A percentile compares a stretch with the other conserved stretches of the same genome.
Evolutionary conservation across 148 eudicot species (phyloP).

Genomic region (Pharnaceum exiguum): DNA sequence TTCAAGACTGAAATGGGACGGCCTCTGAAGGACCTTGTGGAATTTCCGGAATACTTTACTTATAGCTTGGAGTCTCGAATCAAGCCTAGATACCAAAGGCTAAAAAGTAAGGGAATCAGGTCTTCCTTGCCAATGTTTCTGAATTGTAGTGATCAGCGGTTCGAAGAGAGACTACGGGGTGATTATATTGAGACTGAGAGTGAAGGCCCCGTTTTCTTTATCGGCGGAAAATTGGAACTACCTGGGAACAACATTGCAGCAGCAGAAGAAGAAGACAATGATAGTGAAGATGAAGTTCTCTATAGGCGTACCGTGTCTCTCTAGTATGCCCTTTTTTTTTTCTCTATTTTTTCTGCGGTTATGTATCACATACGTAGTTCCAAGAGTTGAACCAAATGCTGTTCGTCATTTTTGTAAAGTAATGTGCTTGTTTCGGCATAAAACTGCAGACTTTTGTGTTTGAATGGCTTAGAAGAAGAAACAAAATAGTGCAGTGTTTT

Average conservation of each 20-base stretch:
- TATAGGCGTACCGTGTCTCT: slow-evolving; percentile 85
- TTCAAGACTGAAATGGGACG: slow-evolving; percentile 63
- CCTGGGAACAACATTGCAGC: slow-evolving; percentile 54
- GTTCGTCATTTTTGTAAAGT: too few species aligned
- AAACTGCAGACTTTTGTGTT: too few species aligned
- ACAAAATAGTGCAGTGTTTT: too few species aligned
- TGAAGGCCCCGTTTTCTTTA: slow-evolving; percentile 58
- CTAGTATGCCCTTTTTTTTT: slow-evolving; percentile 22
- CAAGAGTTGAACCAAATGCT: too few species aligned
- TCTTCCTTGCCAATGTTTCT: slow-evolving; percentile 94
- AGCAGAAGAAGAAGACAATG: slow-evolving; percentile 75
- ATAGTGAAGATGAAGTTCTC: slow-evolving; percentile 90
- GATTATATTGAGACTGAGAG: slow-evolving; percentile 68
- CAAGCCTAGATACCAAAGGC: slow-evolving; percentile 69
- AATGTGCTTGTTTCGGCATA: too few species aligned
- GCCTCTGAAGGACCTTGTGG: slow-evolving; percentile 74
- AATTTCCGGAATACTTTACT: slow-evolving; percentile 90
- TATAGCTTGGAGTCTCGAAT: slow-evolving; percentile 87
- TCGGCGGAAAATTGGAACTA: slow-evolving; percentile 87
- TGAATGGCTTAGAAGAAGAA: too few species aligned
- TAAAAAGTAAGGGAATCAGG: slow-evolving; percentile 59
- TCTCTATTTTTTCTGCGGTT: slow-evolving; percentile 2
- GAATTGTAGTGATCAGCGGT: slow-evolving; percentile 85
- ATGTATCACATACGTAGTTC: slow-evolving; percentile 20
- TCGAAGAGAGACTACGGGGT: slow-evolving; percentile 74